These are phyloP conservation scores for Sporothrix brunneoviolacea DNA, from an alignment of 2,329 filamentous ascomycete genomes.

Conservation along the genomic window DNA sequence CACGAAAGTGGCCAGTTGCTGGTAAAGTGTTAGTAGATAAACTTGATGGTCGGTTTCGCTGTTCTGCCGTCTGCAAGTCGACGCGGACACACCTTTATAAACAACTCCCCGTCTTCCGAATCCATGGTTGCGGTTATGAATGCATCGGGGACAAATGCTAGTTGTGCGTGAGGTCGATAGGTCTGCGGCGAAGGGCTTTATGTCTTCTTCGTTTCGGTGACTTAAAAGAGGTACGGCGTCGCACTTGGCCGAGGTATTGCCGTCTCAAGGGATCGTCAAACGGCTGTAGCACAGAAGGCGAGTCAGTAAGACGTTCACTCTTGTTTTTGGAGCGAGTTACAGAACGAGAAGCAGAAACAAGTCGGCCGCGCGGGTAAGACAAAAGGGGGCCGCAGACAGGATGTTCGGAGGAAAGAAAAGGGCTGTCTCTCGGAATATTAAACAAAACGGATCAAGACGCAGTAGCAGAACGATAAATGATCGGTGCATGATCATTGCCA, in stretches of 20 bases:
- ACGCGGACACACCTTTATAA: constrained; percentile 61
- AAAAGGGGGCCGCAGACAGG: not conserved
- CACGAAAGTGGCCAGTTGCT: constrained; percentile 95
- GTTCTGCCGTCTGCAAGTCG: no score
- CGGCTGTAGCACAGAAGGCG: constrained; percentile 12
- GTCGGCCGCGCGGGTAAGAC: not conserved
- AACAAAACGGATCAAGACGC: not conserved
- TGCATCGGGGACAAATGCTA: constrained; percentile 34
- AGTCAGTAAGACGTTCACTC: constrained; percentile 13
- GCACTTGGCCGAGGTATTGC: constrained; percentile 10
- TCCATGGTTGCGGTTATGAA: constrained; percentile 59
- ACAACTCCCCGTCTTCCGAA: constrained; percentile 83
- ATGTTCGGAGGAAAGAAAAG: not conserved
- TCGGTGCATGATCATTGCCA: no score
- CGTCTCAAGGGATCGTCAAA: constrained; percentile 1
- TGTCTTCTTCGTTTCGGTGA: not conserved
- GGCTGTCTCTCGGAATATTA: no score
- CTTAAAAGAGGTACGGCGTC: constrained; percentile 5
- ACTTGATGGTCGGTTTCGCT: no score
- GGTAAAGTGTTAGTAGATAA: constrained; percentile 14
- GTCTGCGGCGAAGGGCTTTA: not conserved
- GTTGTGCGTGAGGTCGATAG: constrained; percentile 3
- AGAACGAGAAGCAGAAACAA: not conserved
- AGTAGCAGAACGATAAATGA: no score
- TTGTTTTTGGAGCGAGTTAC: constrained; percentile 1